These are phyloP conservation scores for Lactifluus echinatus DNA, from an alignment of 768 basidiomycete species.

Conservation along the genomic window DNA sequence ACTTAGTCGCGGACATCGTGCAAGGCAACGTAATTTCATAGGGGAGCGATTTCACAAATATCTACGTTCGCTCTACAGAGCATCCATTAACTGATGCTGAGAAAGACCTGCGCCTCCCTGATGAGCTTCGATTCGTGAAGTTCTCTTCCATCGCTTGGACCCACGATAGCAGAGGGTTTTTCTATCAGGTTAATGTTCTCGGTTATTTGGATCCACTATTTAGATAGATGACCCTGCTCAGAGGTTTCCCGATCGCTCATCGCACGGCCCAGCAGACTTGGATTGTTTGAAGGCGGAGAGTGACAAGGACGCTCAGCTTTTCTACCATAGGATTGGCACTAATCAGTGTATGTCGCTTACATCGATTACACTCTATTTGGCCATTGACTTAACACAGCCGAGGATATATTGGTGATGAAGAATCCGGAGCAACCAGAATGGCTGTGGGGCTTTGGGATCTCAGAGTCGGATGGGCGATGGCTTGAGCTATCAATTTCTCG, in stretches of 20 bases:
- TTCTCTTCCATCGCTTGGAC: conserved; percentile 69
- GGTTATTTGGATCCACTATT: not conserved
- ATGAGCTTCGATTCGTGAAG: conserved; percentile 69
- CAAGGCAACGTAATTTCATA: conserved; percentile 23
- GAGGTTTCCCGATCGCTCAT: conserved; percentile 49
- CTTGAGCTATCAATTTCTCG: conserved; percentile 43
- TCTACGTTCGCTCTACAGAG: conserved; percentile 58
- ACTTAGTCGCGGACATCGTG: not conserved
- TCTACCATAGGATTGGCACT: conserved; percentile 68
- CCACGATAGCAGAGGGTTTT: conserved; percentile 72
- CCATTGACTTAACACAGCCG: conserved; percentile 33
- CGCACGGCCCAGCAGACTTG: conserved; percentile 37
- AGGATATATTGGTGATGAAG: conserved; percentile 59
- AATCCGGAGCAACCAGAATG: conserved; percentile 57
- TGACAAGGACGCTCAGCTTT: conserved; percentile 65
- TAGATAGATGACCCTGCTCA: conserved; percentile 18
- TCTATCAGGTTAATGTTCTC: conserved; percentile 52
- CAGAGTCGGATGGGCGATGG: conserved; percentile 59
- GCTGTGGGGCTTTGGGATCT: conserved; percentile 49
- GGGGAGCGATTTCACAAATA: conserved; percentile 67
- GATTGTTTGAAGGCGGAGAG: conserved; percentile 50
- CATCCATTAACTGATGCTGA: conserved; percentile 42
- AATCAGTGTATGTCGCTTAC: conserved; percentile 43
- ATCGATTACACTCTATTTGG: not conserved
- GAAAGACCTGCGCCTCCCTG: conserved; percentile 46